Percentiles rank a stretch among this genome's conserved stretches.
Evolutionary conservation across 116 monocot genomes (phyloP).

Genomic region (Papilionanthe hybrid): DNA sequence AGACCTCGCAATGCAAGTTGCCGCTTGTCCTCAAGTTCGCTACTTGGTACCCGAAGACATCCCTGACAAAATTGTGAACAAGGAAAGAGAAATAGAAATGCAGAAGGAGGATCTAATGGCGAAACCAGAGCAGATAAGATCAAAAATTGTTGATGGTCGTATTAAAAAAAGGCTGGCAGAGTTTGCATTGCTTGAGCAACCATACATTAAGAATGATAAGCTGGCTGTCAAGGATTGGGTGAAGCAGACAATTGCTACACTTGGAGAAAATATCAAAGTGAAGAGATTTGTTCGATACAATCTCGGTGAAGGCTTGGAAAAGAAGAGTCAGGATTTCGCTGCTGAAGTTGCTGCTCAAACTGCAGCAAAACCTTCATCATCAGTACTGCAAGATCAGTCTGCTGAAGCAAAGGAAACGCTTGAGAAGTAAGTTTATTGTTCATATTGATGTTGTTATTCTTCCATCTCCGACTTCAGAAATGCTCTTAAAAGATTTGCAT

Average conservation of each 20-base stretch:
- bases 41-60: conserved; percentile 80
- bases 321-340: conserved; percentile 92
- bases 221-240: conserved; percentile 74
- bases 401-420: conserved; percentile 30
- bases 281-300: conserved; percentile 80
- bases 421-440: conserved; percentile 56
- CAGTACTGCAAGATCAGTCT: conserved; percentile 28
- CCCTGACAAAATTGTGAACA: conserved; percentile 68
- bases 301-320: conserved; percentile 95
- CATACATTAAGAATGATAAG: conserved; percentile 97
- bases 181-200: conserved; percentile 84
- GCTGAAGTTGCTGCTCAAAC: conserved; percentile 97
- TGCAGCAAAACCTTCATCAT: conserved; percentile 44
- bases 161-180: conserved; percentile 86
- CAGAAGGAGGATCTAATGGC: conserved; percentile 83
- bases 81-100: conserved; percentile 93
- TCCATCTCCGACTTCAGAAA: not conserved
- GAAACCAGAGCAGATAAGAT: conserved; percentile 87
- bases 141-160: conserved; percentile 93
- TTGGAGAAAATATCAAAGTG: conserved; percentile 97
- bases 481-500: not conserved
- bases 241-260: conserved; percentile 91
- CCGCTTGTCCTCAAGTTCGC: conserved; percentile 87
- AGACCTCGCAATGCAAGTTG: conserved; percentile 98
- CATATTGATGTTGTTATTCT: not conserved